Conservation (phyloP, 1,284 basidiomycete species). For the Wallemia hederae region DNA sequence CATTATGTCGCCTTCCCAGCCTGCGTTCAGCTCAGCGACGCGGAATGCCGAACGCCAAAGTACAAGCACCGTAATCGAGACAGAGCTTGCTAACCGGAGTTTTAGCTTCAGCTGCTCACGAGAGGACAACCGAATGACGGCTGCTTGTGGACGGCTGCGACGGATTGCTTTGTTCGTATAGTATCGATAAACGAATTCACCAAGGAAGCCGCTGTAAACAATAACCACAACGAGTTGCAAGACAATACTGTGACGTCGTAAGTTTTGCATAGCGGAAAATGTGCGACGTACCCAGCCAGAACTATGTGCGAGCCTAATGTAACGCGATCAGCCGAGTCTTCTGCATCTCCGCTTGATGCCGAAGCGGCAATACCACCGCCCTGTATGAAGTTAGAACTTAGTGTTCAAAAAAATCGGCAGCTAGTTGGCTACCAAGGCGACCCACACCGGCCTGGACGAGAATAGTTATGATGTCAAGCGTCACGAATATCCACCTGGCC, state of each 20-base stretch:
- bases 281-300: neutral
- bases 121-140: neutral
- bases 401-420: no score
- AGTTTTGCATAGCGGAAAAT: neutral
- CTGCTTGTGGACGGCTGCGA: neutral
- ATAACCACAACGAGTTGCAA: neutral
- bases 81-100: neutral
- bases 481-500: neutral
- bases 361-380: neutral
- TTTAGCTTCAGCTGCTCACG: neutral
- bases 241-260: neutral
- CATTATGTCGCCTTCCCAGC: neutral
- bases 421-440: neutral
- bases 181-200: neutral
- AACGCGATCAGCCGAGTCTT: neutral
- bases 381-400: neutral
- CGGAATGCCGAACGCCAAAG: neutral
- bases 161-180: neutral
- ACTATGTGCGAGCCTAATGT: neutral
- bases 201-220: neutral
- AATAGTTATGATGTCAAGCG: neutral
- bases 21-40: neutral
- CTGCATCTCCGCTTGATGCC: neutral
- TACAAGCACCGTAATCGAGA: neutral
- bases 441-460: neutral